Base-by-base conservation (phyloP, 768 basidiomycete species). In the Termitomyces sp. region DNA sequence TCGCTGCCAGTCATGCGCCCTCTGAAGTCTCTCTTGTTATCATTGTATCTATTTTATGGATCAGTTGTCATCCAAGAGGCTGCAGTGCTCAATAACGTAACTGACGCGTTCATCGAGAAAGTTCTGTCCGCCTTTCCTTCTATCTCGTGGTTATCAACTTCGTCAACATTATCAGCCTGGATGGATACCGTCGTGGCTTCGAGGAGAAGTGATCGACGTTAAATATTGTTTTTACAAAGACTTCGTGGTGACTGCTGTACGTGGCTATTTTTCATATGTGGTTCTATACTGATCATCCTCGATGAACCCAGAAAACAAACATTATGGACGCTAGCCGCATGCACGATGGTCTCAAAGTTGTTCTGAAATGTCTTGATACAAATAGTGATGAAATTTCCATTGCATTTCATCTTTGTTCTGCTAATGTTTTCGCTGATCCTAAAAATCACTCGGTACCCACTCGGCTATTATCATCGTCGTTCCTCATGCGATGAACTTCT, bases 401-500 rank as follows among this genome's bases (percentile, higher is more conserved):
- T 25, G 14, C 23, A 3, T n/a, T 21, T 8, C 50, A 45, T 40
- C 31, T 65, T 5, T 61, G 40, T 14, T 53, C 63, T 5, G n/a
- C 37, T 7, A n/a, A 32, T 2, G 10, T 47, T 6, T 38, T 10
- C 2, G 25, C 41, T 11, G 60, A 67, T 44, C 52, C 52, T 7
- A 37, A 51, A 19, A 65, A 66, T 51, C 62, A 58, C 45, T 38
- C 29, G 27, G 58, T 60, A 23, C 63, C 45, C 9, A 46, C 65
- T 10, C 47, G 23, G 19, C 23, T 41, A 45, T 35, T 42, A 64
- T 8, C 62, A 71, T 47, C 69, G 68, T 29, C 68, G 68, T 34
- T 66, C 64, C 5, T 68, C 66, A 2, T 71, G 69, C 56, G 62
- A 70, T 40, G 67, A 68, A 34, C 65, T 70, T 9, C 65, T 72